Percentiles rank a stretch among this genome's conserved stretches.
Conservation (phyloP, 2,329 filamentous ascomycete genomes). For the Microascus cirrosus region DNA sequence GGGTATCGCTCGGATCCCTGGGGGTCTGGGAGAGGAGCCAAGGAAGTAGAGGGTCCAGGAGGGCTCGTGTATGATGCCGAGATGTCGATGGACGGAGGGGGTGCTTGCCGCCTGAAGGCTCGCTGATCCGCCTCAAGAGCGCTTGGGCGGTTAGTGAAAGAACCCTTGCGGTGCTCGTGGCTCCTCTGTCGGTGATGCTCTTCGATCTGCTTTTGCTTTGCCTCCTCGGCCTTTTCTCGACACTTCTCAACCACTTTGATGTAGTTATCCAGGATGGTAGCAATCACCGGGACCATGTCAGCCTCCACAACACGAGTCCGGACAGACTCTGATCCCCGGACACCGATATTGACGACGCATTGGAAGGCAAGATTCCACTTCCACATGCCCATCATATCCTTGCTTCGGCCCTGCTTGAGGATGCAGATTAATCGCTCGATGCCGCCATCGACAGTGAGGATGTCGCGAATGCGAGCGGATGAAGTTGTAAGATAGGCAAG, state of each 20-base stretch:
- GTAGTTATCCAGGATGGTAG: conserved; percentile 96
- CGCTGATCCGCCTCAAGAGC: conserved; percentile 49
- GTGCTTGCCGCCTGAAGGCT: conserved; percentile 62
- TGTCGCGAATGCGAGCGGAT: conserved; percentile 92
- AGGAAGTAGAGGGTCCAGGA: conserved; percentile 10
- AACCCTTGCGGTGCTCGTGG: conserved; percentile 36
- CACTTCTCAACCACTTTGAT: conserved; percentile 92
- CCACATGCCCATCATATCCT: conserved; percentile 99
- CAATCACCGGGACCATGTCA: conserved; percentile 98
- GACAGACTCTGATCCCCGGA: conserved; percentile 87
- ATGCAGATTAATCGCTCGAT: conserved; percentile 96
- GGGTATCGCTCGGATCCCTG: neutral
- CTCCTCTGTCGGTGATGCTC: conserved; percentile 40
- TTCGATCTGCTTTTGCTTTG: conserved; percentile 57
- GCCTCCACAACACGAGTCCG: conserved; percentile 93
- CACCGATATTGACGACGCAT: conserved; percentile 97
- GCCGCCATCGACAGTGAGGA: conserved; percentile 95
- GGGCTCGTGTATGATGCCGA: conserved; percentile 28
- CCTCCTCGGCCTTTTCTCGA: conserved; percentile 74
- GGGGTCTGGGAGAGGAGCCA: conserved; percentile 16
- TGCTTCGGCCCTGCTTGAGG: conserved; percentile 91
- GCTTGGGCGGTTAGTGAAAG: conserved; percentile 40
- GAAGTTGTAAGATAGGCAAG: conserved; percentile 97
- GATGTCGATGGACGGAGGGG: conserved; percentile 58
- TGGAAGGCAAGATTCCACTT: conserved; percentile 99